Conservation (phyloP, 1,284 basidiomycete genomes). For the Ceratorhiza oryzae-sativae region DNA sequence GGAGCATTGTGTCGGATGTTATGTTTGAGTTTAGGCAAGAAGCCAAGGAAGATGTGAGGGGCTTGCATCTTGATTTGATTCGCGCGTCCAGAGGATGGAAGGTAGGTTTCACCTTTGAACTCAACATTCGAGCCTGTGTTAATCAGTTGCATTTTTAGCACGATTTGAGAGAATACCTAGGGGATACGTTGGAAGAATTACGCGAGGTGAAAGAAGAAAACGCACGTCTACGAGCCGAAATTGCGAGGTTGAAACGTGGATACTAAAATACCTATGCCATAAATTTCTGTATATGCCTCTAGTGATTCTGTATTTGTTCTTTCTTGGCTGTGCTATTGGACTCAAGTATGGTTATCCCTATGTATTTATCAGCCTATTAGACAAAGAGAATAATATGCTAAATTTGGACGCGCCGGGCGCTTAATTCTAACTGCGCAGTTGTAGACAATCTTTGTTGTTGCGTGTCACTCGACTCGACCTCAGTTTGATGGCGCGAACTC, state of each 20-base stretch:
- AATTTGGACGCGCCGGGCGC: constrained; percentile 32
- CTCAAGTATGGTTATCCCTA: background rate
- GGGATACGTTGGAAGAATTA: constrained; percentile 54
- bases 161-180: constrained; percentile 67
- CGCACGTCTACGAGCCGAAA: constrained; percentile 67
- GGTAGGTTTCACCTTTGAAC: constrained; percentile 25
- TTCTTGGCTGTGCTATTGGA: background rate
- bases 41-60: constrained; percentile 69
- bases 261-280: constrained; percentile 49
- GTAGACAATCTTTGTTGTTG: background rate
- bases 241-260: constrained; percentile 58
- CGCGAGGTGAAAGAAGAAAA: constrained; percentile 56
- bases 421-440: constrained; percentile 3
- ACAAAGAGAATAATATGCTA: background rate
- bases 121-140: background rate
- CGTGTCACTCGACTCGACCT: constrained; percentile 31
- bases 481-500: constrained; percentile 14
- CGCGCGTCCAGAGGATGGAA: constrained; percentile 67
- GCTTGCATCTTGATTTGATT: constrained; percentile 72
- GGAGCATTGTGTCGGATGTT: constrained; percentile 67
- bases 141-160: constrained; percentile 41
- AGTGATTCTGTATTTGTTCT: constrained; percentile 21
- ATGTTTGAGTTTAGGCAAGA: constrained; percentile 75
- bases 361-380: background rate
- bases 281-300: constrained; percentile 15